Evolutionary conservation across 352 stramenopile species (phyloP).

Genomic region (Phytophthora podocarpi): DNA sequence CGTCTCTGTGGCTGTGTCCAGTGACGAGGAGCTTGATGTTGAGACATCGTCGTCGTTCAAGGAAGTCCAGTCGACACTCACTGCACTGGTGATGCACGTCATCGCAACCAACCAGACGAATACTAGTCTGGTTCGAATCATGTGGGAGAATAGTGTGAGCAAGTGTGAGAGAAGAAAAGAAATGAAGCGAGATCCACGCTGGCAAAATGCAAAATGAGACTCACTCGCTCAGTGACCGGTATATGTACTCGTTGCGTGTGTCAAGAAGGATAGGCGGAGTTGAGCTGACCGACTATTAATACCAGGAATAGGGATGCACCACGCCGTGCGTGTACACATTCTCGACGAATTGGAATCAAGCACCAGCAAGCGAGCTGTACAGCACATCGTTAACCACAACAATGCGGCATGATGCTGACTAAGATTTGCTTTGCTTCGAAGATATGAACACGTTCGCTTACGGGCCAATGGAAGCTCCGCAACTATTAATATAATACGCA

Average conservation of each 20-base stretch:
- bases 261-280: conserved; percentile 1
- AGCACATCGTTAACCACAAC: not conserved
- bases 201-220: conserved; percentile 4
- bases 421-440: too few species aligned
- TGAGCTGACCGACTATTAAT: not conserved
- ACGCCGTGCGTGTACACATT: not conserved
- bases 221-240: too few species aligned
- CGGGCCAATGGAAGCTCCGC: too few species aligned
- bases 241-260: too few species aligned
- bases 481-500: too few species aligned
- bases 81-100: not conserved
- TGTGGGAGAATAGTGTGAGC: too few species aligned
- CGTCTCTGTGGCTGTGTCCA: too few species aligned
- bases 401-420: too few species aligned
- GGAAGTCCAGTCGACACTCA: not conserved
- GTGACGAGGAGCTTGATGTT: too few species aligned
- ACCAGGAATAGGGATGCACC: not conserved
- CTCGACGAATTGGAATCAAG: not conserved
- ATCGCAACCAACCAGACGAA: not conserved
- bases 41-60: too few species aligned
- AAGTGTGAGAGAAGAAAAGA: too few species aligned
- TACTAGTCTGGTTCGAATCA: conserved; percentile 1
- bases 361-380: not conserved
- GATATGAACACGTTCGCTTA: too few species aligned
- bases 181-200: not conserved